A percentile compares a stretch with the other conserved stretches of the same genome.
Conservation (phyloP, 345 rosid genomes). For the Populus nigra region DNA sequence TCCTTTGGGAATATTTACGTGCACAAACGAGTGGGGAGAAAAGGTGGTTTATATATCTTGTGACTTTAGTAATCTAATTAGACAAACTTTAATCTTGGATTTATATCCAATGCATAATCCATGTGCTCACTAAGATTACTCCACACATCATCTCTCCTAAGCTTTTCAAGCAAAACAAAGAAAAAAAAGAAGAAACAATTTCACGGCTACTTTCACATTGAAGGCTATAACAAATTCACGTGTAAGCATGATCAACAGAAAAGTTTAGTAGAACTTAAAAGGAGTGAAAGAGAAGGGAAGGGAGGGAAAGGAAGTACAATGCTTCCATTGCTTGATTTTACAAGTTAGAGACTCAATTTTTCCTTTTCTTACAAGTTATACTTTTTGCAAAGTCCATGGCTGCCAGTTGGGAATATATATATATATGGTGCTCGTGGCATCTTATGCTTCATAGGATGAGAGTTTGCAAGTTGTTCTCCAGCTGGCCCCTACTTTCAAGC, state of each 20-base stretch:
- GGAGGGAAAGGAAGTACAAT: neutral
- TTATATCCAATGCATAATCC: too few species aligned
- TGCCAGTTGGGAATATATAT: neutral
- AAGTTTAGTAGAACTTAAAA: too few species aligned
- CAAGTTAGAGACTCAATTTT: neutral
- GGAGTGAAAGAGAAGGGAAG: neutral
- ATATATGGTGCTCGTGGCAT: neutral
- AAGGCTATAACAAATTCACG: neutral
- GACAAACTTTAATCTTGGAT: too few species aligned
- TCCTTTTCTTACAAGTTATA: too few species aligned
- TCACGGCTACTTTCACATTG: neutral
- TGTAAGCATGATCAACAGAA: neutral
- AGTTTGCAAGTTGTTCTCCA: slow-evolving; percentile 3
- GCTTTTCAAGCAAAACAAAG: too few species aligned
- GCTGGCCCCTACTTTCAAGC: neutral
- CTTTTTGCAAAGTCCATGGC: neutral
- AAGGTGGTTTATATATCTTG: neutral
- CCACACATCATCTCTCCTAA: neutral
- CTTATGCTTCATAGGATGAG: neutral
- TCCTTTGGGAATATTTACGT: neutral
- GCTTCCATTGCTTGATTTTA: neutral
- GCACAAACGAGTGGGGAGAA: neutral
- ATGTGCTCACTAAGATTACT: too few species aligned
- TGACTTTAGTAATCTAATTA: too few species aligned
- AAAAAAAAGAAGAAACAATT: too few species aligned